Base-by-base conservation (phyloP, 2,329 filamentous ascomycete species). In the Cercospora berteroae region DNA sequence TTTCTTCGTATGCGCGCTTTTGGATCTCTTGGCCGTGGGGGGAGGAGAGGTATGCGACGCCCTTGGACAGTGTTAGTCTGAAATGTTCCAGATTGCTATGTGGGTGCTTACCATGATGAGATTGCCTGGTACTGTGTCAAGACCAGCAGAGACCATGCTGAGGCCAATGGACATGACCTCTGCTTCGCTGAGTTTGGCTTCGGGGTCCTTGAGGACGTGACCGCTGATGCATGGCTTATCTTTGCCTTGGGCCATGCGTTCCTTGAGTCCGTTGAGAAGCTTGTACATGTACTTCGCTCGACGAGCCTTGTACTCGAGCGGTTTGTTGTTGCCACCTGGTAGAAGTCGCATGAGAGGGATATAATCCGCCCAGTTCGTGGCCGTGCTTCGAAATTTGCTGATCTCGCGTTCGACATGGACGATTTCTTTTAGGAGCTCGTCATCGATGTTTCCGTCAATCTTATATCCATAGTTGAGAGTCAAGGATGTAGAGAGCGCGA, bases 111-210 rank as follows among this genome's bases (percentile, higher is more conserved):
- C 60, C 89, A 93, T 92, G 74, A 93, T 89, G 9, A 94, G 80
- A 69, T 93, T 94, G 10, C 88, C 90, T 0, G 92, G 90, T 1
- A 95, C 89, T 0, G 92, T 95, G 76, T 95, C 92, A 16, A 94
- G 85, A 18, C 92, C 92, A 0, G 90, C 92, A 1, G 89, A 91
- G 0, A 94, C 89, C 87, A 94, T 93, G 25, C 90, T 93, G 25
- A 95, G 80, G 76, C 91, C 92, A 72, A 95, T 92, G 2, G 90
- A 91, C 78, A 90, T 92, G 60, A 94, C 84, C 77, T 94, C 92
- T 12, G 87, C 89, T 70, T 88, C 84, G 69, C 90, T 89, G 63
- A 94, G 78, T 71, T 90, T 89, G 0, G 88, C 87, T 48, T 90
- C 88, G 0, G 88, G 87, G 81, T 87, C 82, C 81, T 92, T 90